A percentile compares a stretch with the other conserved stretches of the same genome.
Evolutionary conservation across 176 grass and related monocot species (phyloP).

Genomic region (Luzula sylvatica): DNA sequence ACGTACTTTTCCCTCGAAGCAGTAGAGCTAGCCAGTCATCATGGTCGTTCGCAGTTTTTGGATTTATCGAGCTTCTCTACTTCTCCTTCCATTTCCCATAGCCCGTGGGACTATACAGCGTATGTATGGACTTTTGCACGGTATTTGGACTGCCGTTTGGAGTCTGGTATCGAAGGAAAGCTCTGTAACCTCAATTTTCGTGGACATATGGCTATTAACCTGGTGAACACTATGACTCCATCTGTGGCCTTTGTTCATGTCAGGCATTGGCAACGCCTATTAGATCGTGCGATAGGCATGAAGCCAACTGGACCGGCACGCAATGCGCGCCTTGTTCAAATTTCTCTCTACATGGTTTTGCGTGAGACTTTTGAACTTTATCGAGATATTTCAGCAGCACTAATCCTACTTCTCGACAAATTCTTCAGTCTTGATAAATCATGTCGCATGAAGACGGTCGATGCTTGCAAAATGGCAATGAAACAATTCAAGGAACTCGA

Average conservation of each 20-base stretch:
- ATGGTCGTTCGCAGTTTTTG: conserved; percentile 11
- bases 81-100: not conserved
- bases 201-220: not conserved
- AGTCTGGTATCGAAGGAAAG: conserved; percentile 19
- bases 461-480: conserved; percentile 2
- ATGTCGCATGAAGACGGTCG: conserved; percentile 13
- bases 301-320: conserved; percentile 25
- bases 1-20: conserved; percentile 21
- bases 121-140: conserved; percentile 25
- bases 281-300: conserved; percentile 26
- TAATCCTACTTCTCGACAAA: conserved; percentile 29
- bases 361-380: conserved; percentile 36
- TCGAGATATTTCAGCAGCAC: conserved; percentile 23
- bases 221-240: conserved; percentile 12
- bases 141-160: conserved; percentile 33
- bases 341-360: conserved; percentile 25
- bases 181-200: conserved; percentile 9
- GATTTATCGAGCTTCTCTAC: conserved; percentile 34
- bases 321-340: conserved; percentile 22
- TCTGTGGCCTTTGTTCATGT: conserved; percentile 20
- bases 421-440: conserved; percentile 26
- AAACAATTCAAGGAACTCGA: conserved; percentile 40
- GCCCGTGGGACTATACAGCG: conserved; percentile 31
- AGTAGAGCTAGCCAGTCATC: not conserved
- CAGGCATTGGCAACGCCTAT: conserved; percentile 24